These are phyloP conservation scores for Daldinia loculata DNA, from an alignment of 495 filamentous ascomycete species.

Conservation along the genomic window DNA sequence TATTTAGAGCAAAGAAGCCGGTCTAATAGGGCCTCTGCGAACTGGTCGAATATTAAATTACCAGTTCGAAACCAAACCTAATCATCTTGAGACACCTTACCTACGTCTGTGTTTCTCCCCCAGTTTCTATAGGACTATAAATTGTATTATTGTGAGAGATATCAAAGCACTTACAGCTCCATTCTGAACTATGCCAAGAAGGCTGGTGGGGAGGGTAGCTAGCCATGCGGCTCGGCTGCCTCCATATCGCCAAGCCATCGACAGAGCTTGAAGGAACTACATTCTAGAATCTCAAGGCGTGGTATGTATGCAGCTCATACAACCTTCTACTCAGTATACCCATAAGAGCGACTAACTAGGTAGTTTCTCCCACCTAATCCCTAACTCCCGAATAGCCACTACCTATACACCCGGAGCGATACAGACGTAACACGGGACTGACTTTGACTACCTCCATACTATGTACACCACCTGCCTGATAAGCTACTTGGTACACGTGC, in stretches of 20 bases:
- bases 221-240: conserved; percentile 28
- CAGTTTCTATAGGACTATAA: not conserved
- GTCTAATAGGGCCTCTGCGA: not conserved
- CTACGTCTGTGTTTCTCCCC: not conserved
- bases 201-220: not conserved
- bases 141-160: not conserved
- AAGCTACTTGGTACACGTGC: conserved; percentile 3
- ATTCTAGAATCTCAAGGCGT: not conserved
- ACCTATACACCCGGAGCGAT: not conserved
- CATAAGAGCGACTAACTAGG: too few species aligned
- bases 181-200: not conserved
- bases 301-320: too few species aligned
- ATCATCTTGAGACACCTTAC: not conserved
- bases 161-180: not conserved
- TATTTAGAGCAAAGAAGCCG: conserved; percentile 1
- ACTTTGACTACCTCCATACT: not conserved
- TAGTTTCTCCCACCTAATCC: not conserved
- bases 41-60: conserved; percentile 1
- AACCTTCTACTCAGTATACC: too few species aligned
- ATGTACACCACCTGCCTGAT: not conserved
- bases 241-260: conserved; percentile 18
- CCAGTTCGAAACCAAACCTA: not conserved
- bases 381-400: not conserved
- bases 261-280: conserved; percentile 39
- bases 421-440: not conserved